Percentiles rank a stretch among this genome's conserved stretches.
These are phyloP conservation scores for Agrocybe pediades DNA, from an alignment of 768 basidiomycete genomes.

Conservation along the genomic window DNA sequence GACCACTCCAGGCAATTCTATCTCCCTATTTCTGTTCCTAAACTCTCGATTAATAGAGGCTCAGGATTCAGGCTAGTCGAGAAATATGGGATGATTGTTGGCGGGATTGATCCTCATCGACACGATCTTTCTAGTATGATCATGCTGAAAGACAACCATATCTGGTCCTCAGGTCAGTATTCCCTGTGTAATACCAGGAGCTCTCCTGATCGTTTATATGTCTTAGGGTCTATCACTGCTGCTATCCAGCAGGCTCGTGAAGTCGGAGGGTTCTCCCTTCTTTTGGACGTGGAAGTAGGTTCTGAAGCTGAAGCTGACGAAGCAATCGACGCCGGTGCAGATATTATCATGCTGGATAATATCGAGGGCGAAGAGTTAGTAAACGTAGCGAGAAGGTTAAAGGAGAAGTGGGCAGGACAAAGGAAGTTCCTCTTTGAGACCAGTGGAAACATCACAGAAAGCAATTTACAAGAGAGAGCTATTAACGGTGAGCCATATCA, in stretches of 20 bases:
- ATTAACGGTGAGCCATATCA: conserved; percentile 80
- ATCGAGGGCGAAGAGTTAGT: conserved; percentile 78
- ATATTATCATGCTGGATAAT: conserved; percentile 96
- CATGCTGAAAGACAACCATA: conserved; percentile 99
- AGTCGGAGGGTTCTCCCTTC: conserved; percentile 89
- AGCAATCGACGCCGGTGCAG: conserved; percentile 95
- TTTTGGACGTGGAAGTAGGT: conserved; percentile 92
- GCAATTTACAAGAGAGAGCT: conserved; percentile 77
- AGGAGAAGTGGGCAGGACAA: conserved; percentile 77
- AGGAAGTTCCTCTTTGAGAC: conserved; percentile 90
- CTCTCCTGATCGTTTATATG: conserved; percentile 2
- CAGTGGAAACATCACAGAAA: conserved; percentile 93
- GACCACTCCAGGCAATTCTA: conserved; percentile 79
- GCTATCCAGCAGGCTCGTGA: conserved; percentile 85
- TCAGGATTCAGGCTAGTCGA: conserved; percentile 93
- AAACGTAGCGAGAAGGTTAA: conserved; percentile 67
- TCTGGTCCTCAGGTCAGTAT: conserved; percentile 86
- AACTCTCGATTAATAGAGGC: conserved; percentile 4
- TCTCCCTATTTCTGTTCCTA: neutral
- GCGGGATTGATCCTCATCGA: conserved; percentile 93
- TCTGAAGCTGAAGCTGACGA: conserved; percentile 91
- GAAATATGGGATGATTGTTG: conserved; percentile 98
- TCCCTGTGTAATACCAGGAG: neutral
- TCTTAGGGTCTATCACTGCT: conserved; percentile 81
- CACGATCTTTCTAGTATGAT: conserved; percentile 99